phyloP scores from a whole-genome alignment of 768 basidiomycete species.

The Neoboletus subvelutipes region DNA sequence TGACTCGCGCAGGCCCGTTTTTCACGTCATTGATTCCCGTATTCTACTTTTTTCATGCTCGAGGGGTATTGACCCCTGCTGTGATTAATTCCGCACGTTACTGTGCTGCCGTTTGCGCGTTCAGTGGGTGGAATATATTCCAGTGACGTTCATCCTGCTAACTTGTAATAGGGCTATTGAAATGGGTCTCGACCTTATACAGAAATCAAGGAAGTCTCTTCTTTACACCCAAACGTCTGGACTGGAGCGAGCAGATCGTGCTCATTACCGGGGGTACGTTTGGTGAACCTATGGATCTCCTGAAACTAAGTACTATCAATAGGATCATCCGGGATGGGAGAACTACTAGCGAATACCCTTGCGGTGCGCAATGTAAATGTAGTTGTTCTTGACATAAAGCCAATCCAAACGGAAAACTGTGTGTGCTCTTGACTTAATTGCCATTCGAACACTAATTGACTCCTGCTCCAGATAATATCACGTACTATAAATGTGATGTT shows the following conservation, averaged over 20 bases:
- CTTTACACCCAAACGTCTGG: conserved; percentile 56
- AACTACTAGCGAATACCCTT: conserved; percentile 83
- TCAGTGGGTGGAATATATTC: conserved; percentile 53
- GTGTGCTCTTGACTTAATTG: conserved; percentile 20
- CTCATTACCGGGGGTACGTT: conserved; percentile 86
- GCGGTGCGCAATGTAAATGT: conserved; percentile 80
- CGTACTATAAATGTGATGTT: conserved; percentile 89
- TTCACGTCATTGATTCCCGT: conserved; percentile 79
- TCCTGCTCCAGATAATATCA: conserved; percentile 61
- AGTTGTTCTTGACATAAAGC: conserved; percentile 82
- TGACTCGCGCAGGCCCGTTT: conserved; percentile 63
- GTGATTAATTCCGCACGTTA: conserved; percentile 56
- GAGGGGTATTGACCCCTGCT: conserved; percentile 46
- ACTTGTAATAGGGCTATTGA: conserved; percentile 54
- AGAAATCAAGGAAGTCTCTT: conserved; percentile 71
- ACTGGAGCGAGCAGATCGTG: conserved; percentile 90
- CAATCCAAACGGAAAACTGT: conserved; percentile 78
- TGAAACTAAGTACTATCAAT: not conserved
- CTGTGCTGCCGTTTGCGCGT: conserved; percentile 55
- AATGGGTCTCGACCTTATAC: conserved; percentile 71
- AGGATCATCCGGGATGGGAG: conserved; percentile 91
- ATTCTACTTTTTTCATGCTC: conserved; percentile 73
- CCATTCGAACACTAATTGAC: not conserved
- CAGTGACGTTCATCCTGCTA: not conserved
- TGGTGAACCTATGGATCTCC: not conserved